Base-by-base conservation (phyloP, 768 basidiomycete species). In the Boletus huronensis region DNA sequence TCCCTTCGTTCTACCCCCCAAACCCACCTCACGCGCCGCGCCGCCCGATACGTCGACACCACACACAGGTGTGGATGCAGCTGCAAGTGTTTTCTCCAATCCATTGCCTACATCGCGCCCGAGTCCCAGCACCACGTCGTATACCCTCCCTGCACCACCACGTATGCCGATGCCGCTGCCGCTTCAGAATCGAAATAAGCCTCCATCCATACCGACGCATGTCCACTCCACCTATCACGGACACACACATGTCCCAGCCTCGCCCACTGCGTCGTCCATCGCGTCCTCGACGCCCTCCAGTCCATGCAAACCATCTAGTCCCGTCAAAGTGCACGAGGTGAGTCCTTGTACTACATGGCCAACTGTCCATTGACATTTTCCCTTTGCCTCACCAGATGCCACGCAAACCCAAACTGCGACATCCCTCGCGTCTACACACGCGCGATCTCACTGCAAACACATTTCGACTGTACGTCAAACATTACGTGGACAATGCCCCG, bases 381-480 rank as follows among this genome's bases (percentile, higher is more conserved):
- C n/a, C 0, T 9, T 26, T 31, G n/a, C 28, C 21, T 21, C n/a
- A n/a, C 28, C 34, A 62, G 58, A 32, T 29, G 8, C 40, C 48
- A 17, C n/a, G 60, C 4, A 74, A 72, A 19, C 64, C 75, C 5
- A 83, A 80, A 63, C 73, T 91, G 42, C 85, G 87, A 42, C 88
- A 91, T 67, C 90, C 89, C 1, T 83, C 84, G 0, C 79, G 85
- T 38, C 71, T 91, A 26, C 85, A 79, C 52, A 79, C 82, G 0
- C 75, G 76, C 19, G 86, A 90, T 52, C 80, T 92, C 26, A 90
- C 82, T 2, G 79, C 75, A 3, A 85, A 85, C 55, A 86, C 83
- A 0, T 88, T 92, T 65, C 79, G 85, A 11, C 79, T 88, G 36
- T 90, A 92, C 60, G 59, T 92, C 55, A 89, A 88, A 59, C 85